phyloP scores from a whole-genome alignment of 257 asterid species.

The Nicotiana attenuata region DNA sequence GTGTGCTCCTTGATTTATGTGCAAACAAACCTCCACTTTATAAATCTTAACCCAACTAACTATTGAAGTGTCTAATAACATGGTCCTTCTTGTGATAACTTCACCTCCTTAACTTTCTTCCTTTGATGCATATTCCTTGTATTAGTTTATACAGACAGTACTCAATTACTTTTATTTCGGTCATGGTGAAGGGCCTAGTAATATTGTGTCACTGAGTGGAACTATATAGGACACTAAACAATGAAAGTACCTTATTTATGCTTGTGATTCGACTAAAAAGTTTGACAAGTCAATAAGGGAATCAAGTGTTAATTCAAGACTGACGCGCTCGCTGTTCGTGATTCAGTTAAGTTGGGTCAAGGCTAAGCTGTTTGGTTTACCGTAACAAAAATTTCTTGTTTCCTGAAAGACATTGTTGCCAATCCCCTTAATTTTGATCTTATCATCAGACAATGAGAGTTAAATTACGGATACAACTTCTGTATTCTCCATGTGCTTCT shows the following conservation, averaged over 20 bases:
- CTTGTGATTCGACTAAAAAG: neutral
- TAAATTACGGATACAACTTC: neutral
- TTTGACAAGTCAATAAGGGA: neutral
- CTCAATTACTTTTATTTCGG: neutral
- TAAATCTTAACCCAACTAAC: conserved; percentile 1
- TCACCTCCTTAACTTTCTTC: neutral
- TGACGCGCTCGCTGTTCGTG: neutral
- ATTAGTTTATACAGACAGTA: neutral
- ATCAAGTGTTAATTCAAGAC: neutral
- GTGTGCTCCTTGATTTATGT: neutral
- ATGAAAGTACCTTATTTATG: neutral
- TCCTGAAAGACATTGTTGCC: neutral
- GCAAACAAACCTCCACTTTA: neutral
- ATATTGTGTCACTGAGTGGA: neutral
- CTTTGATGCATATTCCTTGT: neutral
- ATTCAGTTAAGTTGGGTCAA: neutral
- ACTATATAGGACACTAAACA: neutral
- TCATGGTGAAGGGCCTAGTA: neutral
- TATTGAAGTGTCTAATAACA: neutral
- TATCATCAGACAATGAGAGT: neutral
- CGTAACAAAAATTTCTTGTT: neutral
- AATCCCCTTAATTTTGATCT: neutral
- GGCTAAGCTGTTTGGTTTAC: neutral
- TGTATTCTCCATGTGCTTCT: neutral
- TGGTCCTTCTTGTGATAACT: neutral